Conservation (phyloP, 805 yeast species). For the Cyberlindnera nakhonratchasimensis region DNA sequence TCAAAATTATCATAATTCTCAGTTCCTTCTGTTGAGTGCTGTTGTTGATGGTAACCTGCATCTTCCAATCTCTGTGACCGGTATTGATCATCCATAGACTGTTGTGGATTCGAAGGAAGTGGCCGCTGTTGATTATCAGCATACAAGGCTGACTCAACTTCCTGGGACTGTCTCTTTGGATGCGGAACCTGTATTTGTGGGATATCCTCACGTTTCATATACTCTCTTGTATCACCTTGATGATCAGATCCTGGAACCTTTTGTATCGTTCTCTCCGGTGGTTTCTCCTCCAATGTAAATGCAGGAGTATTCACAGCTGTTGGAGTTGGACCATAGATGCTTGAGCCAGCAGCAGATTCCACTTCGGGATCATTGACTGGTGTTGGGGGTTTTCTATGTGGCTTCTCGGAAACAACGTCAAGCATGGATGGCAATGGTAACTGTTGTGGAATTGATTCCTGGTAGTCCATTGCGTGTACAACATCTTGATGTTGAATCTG, state of each 20-base stretch:
- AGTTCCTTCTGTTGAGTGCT: background rate
- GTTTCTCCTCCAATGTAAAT: constrained; percentile 1
- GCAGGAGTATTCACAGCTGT: constrained; percentile 9
- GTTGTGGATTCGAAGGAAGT: background rate
- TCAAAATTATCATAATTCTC: background rate
- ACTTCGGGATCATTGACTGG: constrained; percentile 5
- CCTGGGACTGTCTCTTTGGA: constrained; percentile 12
- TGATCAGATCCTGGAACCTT: constrained; percentile 10
- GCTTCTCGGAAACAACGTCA: constrained; percentile 3
- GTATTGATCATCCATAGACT: background rate
- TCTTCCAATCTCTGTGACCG: no score
- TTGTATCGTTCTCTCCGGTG: background rate
- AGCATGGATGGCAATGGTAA: constrained; percentile 7
- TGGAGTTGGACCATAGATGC: constrained; percentile 24
- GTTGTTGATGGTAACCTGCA: constrained; percentile 7
- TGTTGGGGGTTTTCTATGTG: constrained; percentile 12
- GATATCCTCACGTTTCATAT: background rate
- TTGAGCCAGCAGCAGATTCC: constrained; percentile 20
- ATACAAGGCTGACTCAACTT: background rate
- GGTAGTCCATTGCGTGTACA: background rate
- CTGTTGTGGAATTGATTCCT: background rate
- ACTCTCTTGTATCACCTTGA: constrained; percentile 5
- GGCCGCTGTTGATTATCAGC: background rate
- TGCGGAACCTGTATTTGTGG: constrained; percentile 13
- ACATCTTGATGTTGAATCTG: background rate